Evolutionary conservation across 164 flowering plant genomes (phyloP).

Genomic region (Litsea cubeba): DNA sequence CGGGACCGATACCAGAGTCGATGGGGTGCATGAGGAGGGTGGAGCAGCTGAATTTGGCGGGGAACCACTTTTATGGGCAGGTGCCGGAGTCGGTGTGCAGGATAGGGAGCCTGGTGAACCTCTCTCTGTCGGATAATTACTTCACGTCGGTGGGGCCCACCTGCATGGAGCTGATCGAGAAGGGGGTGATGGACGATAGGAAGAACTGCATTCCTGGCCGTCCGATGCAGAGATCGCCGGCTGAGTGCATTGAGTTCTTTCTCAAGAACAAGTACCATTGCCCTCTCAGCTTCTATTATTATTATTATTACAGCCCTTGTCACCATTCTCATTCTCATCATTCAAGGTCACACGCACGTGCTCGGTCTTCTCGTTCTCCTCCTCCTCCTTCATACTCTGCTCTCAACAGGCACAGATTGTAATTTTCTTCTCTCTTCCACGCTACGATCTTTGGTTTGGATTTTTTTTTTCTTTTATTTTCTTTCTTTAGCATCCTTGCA

Average conservation of each 20-base stretch:
- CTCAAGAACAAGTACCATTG: slow-evolving; percentile 2
- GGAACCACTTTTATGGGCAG: slow-evolving; percentile 38
- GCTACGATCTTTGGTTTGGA: too few relatives aligned
- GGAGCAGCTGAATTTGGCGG: slow-evolving; percentile 37
- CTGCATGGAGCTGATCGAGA: slow-evolving; percentile 5
- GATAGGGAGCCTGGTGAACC: slow-evolving; percentile 21
- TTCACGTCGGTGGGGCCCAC: slow-evolving; percentile 12
- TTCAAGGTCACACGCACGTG: neutral
- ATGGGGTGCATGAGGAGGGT: slow-evolving; percentile 40
- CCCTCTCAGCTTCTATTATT: neutral
- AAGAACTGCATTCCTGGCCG: slow-evolving; percentile 18
- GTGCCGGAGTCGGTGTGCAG: slow-evolving; percentile 53
- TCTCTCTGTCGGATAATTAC: slow-evolving; percentile 16
- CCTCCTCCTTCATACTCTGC: neutral
- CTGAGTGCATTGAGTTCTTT: slow-evolving; percentile 10
- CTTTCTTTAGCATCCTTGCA: too few relatives aligned
- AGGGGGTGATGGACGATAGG: slow-evolving; percentile 14
- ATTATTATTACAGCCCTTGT: slow-evolving; percentile 7
- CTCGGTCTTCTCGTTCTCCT: neutral
- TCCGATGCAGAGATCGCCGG: slow-evolving; percentile 13
- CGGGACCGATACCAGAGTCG: slow-evolving; percentile 54
- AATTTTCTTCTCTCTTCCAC: too few relatives aligned
- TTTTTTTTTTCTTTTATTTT: too few relatives aligned
- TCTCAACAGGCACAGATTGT: neutral
- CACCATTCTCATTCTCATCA: neutral